A percentile compares a stretch with the other conserved stretches of the same genome.
These are phyloP conservation scores for Elongisporangium anandrum DNA, from an alignment of 352 stramenopile genomes.

Conservation along the genomic window DNA sequence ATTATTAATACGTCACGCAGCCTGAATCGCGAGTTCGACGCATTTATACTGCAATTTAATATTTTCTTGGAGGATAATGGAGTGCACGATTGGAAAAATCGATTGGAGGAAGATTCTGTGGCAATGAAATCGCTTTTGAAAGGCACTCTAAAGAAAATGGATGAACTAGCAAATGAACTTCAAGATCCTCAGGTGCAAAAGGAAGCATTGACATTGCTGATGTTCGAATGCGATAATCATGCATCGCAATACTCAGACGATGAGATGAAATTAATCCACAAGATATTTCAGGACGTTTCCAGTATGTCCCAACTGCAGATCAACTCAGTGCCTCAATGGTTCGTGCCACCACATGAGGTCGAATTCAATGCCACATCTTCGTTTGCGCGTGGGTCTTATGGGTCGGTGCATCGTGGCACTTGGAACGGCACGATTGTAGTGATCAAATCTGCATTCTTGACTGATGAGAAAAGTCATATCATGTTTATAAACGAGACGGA, in stretches of 20 bases:
- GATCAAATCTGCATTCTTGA: constrained; percentile 12
- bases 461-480: background rate
- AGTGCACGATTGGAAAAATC: too few species aligned
- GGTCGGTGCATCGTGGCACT: constrained; percentile 14
- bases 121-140: too few species aligned
- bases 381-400: constrained; percentile 6
- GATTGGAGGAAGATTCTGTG: too few species aligned
- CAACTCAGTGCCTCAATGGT: constrained; percentile 14
- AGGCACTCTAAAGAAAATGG: too few species aligned
- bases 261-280: constrained; percentile 9
- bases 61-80: too few species aligned
- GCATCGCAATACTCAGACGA: constrained; percentile 3
- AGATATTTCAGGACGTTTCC: constrained; percentile 10
- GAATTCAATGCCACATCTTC: background rate
- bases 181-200: constrained; percentile 8
- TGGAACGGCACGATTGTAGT: constrained; percentile 22
- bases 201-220: constrained; percentile 17
- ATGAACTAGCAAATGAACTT: background rate
- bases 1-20: too few species aligned
- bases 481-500: constrained; percentile 8
- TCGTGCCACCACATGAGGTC: constrained; percentile 15
- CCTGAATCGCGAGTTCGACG: too few species aligned
- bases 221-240: constrained; percentile 17
- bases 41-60: too few species aligned
- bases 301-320: constrained; percentile 7